A percentile compares a stretch with the other conserved stretches of the same genome.
Conservation (phyloP, 1,284 basidiomycete genomes). For the Phellinidium pouzarii region DNA sequence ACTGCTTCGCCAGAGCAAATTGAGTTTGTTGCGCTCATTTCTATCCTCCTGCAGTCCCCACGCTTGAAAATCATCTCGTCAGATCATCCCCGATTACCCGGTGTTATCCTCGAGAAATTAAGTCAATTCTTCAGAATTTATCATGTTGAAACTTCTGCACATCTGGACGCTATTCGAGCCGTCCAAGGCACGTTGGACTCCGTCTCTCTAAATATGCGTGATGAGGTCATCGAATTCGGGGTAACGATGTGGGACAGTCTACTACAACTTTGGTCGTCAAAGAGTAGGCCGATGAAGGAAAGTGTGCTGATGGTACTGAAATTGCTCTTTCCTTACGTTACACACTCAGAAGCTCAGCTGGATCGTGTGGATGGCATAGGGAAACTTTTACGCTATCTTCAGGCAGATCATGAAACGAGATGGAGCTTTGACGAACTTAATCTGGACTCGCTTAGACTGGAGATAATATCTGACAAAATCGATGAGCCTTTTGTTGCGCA, state of each 20-base stretch:
- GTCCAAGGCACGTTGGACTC: constrained; percentile 66
- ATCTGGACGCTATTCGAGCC: constrained; percentile 64
- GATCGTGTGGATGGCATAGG: constrained; percentile 38
- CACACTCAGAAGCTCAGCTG: constrained; percentile 24
- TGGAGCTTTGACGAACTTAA: constrained; percentile 58
- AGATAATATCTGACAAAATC: constrained; percentile 28
- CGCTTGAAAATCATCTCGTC: constrained; percentile 47
- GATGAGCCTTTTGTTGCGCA: constrained; percentile 45
- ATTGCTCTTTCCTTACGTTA: constrained; percentile 66
- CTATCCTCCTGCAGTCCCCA: constrained; percentile 56
- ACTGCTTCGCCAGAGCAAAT: constrained; percentile 56
- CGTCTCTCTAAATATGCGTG: constrained; percentile 64
- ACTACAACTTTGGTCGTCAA: constrained; percentile 68
- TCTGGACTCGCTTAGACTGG: constrained; percentile 57
- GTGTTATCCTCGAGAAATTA: constrained; percentile 57
- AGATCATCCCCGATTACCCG: constrained; percentile 34
- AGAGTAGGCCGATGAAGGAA: constrained; percentile 63
- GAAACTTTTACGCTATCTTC: constrained; percentile 47
- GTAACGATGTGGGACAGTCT: constrained; percentile 56
- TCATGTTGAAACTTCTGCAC: constrained; percentile 64
- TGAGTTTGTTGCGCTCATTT: constrained; percentile 64
- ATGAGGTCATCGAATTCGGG: constrained; percentile 54
- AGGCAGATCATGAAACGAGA: constrained; percentile 56
- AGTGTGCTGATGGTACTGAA: constrained; percentile 62
- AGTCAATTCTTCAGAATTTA: constrained; percentile 60